Percentiles rank a stretch among this genome's conserved stretches.
phyloP scores from a whole-genome alignment of 2,329 filamentous ascomycete genomes.

The Clonostachys byssicola region DNA sequence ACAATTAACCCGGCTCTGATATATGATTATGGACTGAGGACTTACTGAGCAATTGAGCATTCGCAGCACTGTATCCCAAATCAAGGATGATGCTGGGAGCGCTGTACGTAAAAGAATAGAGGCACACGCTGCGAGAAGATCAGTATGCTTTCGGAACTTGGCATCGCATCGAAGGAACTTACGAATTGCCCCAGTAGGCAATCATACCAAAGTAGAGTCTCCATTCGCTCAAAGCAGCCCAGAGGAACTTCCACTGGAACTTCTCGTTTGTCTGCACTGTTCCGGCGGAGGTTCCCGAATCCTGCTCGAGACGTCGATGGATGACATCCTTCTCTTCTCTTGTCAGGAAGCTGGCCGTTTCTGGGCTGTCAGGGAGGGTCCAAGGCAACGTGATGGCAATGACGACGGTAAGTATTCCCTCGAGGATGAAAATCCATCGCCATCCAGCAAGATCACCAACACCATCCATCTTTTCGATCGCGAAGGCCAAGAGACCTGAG shows the following conservation, averaged over 20 bases:
- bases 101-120: constrained; percentile 21
- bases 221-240: constrained; percentile 30
- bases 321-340: constrained; percentile 1
- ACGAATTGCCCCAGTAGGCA: constrained; percentile 26
- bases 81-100: constrained; percentile 30
- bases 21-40: neutral
- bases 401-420: constrained; percentile 19
- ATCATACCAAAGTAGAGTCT: constrained; percentile 30
- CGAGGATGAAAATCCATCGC: constrained; percentile 17
- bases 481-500: constrained; percentile 13
- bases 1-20: neutral
- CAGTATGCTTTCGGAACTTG: neutral
- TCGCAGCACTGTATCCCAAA: constrained; percentile 28
- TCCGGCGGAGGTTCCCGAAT: neutral
- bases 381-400: constrained; percentile 38
- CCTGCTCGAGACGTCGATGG: neutral
- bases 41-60: constrained; percentile 12
- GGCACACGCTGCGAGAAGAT: constrained; percentile 11
- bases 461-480: constrained; percentile 13
- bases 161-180: neutral
- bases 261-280: constrained; percentile 1
- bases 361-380: constrained; percentile 27
- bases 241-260: constrained; percentile 3
- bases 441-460: constrained; percentile 9
- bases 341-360: neutral